Evolutionary conservation across 2,329 filamentous ascomycete genomes (phyloP).

Genomic region (Sclerotinia nivalis): DNA sequence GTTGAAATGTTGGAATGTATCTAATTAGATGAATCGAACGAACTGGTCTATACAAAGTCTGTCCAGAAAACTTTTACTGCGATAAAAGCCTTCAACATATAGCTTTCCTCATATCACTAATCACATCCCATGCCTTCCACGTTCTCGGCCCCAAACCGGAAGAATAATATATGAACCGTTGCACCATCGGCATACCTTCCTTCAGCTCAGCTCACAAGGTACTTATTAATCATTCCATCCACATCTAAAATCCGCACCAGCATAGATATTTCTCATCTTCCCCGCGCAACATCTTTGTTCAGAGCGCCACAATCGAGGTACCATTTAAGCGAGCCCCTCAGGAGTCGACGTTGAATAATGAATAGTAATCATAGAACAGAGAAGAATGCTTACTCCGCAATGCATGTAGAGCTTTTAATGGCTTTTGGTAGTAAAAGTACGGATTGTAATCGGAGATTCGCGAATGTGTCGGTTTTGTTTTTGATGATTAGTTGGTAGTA

Average conservation of each 20-base stretch:
- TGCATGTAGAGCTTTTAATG: neutral
- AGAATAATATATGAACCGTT: neutral
- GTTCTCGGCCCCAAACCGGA: neutral
- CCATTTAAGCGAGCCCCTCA: constrained; percentile 13
- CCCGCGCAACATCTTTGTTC: constrained; percentile 3
- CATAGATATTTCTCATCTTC: neutral
- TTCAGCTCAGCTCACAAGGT: neutral
- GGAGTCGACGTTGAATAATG: neutral
- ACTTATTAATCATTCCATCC: neutral
- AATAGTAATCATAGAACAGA: constrained; percentile 16
- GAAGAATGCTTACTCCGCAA: constrained; percentile 8
- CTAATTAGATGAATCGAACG: too few species aligned
- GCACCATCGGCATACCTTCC: neutral
- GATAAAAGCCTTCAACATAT: neutral
- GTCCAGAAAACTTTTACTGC: neutral
- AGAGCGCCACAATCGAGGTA: constrained; percentile 7
- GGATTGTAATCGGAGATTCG: too few species aligned
- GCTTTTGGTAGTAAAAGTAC: neutral
- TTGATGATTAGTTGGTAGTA: neutral
- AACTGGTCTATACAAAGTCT: neutral
- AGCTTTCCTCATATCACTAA: constrained; percentile 12
- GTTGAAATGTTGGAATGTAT: neutral
- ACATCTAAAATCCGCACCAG: neutral
- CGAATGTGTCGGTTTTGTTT: neutral
- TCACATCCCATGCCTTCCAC: neutral